Evolutionary conservation across 257 asterid species (phyloP), one percentile per base, ranked within the genome.

Genomic region (Fraxinus anomala): DNA sequence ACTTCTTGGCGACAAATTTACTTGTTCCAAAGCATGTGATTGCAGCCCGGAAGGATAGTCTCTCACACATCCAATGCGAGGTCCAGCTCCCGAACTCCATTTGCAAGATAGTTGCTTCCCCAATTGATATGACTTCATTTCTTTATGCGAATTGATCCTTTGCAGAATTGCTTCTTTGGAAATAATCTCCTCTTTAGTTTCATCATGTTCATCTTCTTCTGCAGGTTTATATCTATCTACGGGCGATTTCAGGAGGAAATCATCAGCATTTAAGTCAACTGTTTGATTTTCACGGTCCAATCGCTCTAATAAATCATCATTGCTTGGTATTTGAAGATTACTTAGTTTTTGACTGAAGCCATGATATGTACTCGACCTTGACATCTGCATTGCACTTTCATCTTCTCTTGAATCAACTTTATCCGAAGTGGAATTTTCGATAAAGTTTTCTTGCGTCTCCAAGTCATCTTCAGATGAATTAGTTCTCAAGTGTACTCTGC

Each of bases 41-140:
- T 85, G 89, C 34, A 87, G 87, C 67, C 49, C 83, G 6, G 82
- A 68, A 61, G 91, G 91, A 76, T 83, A 87, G 75, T 87, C 91
- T 75, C 87, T 75, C 30, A 80, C 19, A 68, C 86, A 87, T 51
- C 87, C 82, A 14, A 88, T 84, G 76, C 86, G 56, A 12, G 87
- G 86, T 69, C 85, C 89, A 28, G 90, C 86, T 66, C 88, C 87
- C 11, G 89, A 78, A 76, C 88, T 79, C 89, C 94, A 86, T 54
- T 68, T 81, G 30, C 76, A 61, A 13, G 85, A 73, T 3, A 84
- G 54, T n/a, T 84, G 91, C 66, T 86, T 82, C 59, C 88, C 89
- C 1, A 79, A 82, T 51, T 86, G 88, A 68, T 72, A 86, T 1
- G 90, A 86, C 67, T 73, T 87, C 73, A 66, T 67, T 40, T 73